Base-by-base conservation (phyloP, 164 flowering plant genomes). In the Macadamia integrifolia region DNA sequence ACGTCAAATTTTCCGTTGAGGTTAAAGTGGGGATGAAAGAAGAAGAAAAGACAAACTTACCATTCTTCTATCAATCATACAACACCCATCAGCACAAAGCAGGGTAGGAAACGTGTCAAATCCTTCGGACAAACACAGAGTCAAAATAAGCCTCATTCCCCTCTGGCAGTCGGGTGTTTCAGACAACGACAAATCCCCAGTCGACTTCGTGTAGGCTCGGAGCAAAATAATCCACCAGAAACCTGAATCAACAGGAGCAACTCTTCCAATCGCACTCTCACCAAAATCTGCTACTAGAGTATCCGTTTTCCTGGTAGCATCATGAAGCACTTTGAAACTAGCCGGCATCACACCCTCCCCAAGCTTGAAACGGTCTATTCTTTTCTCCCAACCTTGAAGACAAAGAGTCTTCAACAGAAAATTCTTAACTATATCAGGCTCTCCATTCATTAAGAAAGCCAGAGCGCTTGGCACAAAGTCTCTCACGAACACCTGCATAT, bases 321-420 rank as follows among this genome's bases (percentile, higher is more conserved):
- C 75, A 48, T 78, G 80, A 49, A 74, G 78, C 52, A 78, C 80
- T 69, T 78, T 78, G 66, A 78, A 78, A 69, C 80, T 78, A 28
- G 80, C 80, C 43, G 80, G 80, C 78, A 78, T 75, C 43, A 66
- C 80, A 2, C 80, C 80, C 69, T 78, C 77, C 68, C 80, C 80
- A 8, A 78, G 68, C 71, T 71, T 74, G 73, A 78, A 78, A 9
- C 77, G 66, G 49, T 78, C 80, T 56, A 78, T 68, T 69, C 61
- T 69, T 61, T 75, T 78, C 71, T 78, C 81, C 78, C 78, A 78
- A 31, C 78, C 81, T 72, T 78, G 81, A 52, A 78, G 78, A 32
- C 55, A 61, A 31, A 78, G 78, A 60, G 80, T 75, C 71, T 75
- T 78, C 76, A 78, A 62, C 17, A 78, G 77, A 64, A 78, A 78